Base-by-base conservation (phyloP, 148 eudicot species). In the Simmondsia chinensis region DNA sequence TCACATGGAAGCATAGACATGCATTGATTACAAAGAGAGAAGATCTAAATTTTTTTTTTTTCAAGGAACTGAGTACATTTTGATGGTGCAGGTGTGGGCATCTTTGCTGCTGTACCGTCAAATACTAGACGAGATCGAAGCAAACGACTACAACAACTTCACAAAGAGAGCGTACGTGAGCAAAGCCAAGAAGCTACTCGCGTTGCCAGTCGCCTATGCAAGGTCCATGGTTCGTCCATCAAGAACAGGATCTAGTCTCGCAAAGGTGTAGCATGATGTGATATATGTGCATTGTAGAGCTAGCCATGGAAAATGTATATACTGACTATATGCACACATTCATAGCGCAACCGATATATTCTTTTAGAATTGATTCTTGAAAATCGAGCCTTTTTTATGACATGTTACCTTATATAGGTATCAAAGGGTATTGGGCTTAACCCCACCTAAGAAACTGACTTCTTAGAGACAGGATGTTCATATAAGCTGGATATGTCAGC, bases 101-200 rank as follows among this genome's bases (percentile, higher is more conserved):
- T 82, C 99, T 1, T 56, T 86, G 65, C 68, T 85, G 47, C 51
- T 91, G 34, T 91, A 91, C 38, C 77, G 86, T 11, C 81, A 91
- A 37, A 91, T 91, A 69, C 32, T 91, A 55, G 96, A 91, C 21
- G 96, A 86, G 52, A 85, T 91, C 1, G 99, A 91, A 70, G 95
- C 89, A 7, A 91, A 91, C 9, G 99, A 86, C 46, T 91, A 86
- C 76, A 75, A 86, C 60, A 91, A 77, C 68, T 91, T 91, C 66
- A 86, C 99, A 1, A 79, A 71, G 57, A 68, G 95, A 56, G 99
- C 96, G 6, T 86, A 82, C 32, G 96, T 91, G 24, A 64, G 86
- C 69, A 86, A 86, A 71, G 74, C 78, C 9, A 86, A 91, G 78
- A 91, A 91, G 66, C 64, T 82, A 24, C 41, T 86, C 0, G 64